Percentiles rank a stretch among this genome's conserved stretches.
Evolutionary conservation across 1,139 yeast species (phyloP).

Genomic region (Yamadazyma conglobata): DNA sequence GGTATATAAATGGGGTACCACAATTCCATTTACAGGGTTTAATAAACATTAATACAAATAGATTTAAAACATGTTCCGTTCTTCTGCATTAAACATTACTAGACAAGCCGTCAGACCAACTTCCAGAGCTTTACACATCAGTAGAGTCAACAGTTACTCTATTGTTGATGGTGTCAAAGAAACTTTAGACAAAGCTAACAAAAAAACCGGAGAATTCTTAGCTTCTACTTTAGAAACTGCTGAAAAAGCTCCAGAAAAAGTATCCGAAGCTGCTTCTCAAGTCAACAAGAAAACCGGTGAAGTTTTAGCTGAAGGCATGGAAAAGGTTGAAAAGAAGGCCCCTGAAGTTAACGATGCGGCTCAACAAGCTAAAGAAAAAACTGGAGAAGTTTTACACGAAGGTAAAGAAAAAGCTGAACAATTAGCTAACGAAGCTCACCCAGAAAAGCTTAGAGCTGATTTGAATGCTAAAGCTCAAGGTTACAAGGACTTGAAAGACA

Average conservation of each 20-base stretch:
- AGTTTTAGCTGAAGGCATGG: slow-evolving; percentile 30
- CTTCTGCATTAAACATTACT: slow-evolving; percentile 8
- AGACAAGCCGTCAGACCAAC: slow-evolving; percentile 7
- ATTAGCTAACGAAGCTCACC: slow-evolving; percentile 15
- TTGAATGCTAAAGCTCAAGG: slow-evolving; percentile 31
- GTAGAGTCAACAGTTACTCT: slow-evolving; percentile 17
- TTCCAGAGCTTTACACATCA: slow-evolving; percentile 10
- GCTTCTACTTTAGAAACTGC: slow-evolving; percentile 34
- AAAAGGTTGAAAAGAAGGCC: slow-evolving; percentile 18
- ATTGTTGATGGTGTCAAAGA: slow-evolving; percentile 36
- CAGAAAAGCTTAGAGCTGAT: slow-evolving; percentile 13
- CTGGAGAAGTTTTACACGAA: slow-evolving; percentile 32
- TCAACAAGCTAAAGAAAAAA: slow-evolving; percentile 28
- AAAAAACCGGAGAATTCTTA: slow-evolving; percentile 33
- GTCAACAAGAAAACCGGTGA: slow-evolving; percentile 29
- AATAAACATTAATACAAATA: background rate
- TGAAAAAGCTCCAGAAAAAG: slow-evolving; percentile 21
- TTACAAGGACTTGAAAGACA: slow-evolving; percentile 39
- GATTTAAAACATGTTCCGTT: slow-evolving; percentile 12
- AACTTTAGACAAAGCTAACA: slow-evolving; percentile 31
- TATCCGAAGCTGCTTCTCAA: slow-evolving; percentile 16
- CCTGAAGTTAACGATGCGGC: slow-evolving; percentile 4
- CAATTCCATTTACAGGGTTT: background rate
- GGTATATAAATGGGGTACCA: slow-evolving; percentile 3
- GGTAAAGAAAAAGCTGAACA: slow-evolving; percentile 31